Conservation (phyloP, 768 basidiomycete species). For the Clavaria fumosa region DNA sequence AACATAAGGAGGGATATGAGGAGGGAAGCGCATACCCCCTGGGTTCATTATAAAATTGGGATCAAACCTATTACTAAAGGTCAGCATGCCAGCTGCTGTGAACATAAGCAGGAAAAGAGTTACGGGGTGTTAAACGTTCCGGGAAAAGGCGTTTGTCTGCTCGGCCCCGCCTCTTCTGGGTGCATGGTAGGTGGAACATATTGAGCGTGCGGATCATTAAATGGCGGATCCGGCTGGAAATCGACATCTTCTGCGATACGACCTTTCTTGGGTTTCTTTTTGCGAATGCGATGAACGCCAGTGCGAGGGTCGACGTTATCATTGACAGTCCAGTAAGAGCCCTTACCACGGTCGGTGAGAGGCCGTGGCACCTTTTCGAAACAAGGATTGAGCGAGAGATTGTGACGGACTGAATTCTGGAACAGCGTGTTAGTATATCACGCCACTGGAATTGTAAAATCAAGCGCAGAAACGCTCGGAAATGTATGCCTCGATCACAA, state of each 20-base stretch:
- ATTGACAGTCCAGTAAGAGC: constrained; percentile 87
- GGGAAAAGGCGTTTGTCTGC: constrained; percentile 37
- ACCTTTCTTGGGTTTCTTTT: constrained; percentile 60
- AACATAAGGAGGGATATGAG: constrained; percentile 33
- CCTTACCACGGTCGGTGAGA: constrained; percentile 80
- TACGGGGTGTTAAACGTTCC: constrained; percentile 42
- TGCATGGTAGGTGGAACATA: constrained; percentile 44
- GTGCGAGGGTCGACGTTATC: constrained; percentile 82
- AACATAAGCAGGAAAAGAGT: constrained; percentile 17
- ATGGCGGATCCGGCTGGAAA: constrained; percentile 40
- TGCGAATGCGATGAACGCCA: constrained; percentile 76
- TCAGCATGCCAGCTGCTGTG: background rate
- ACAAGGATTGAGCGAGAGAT: constrained; percentile 79
- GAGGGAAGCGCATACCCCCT: constrained; percentile 46
- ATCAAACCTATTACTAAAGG: constrained; percentile 38
- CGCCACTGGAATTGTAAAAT: too few species aligned
- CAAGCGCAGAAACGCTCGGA: too few species aligned
- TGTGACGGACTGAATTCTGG: constrained; percentile 84
- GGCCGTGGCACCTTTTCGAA: constrained; percentile 89
- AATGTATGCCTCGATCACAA: too few species aligned
- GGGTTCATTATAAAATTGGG: constrained; percentile 55
- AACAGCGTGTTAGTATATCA: too few species aligned
- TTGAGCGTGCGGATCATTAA: constrained; percentile 39
- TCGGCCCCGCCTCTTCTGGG: constrained; percentile 46
- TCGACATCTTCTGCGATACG: constrained; percentile 46